Evolutionary conservation across 805 yeast genomes (phyloP), one percentile per base, ranked within the genome.

Genomic region (Barnettozyma salicaria): DNA sequence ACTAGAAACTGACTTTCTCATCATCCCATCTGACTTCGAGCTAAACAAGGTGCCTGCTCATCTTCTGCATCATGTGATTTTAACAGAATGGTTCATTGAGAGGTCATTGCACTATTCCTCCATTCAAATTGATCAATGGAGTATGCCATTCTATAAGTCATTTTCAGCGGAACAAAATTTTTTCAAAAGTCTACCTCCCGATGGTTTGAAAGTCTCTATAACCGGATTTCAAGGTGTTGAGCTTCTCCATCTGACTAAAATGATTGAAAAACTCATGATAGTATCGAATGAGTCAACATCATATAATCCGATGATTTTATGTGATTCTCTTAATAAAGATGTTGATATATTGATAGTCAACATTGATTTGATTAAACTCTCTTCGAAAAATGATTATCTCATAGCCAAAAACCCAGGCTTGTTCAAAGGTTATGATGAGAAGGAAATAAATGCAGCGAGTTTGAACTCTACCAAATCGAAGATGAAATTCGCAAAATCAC

Each of bases 31-130:
- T 6, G 35, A 42, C 26, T 49, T 32, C 19, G 39, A 48, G 3
- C 36, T 43, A 1, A 30, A 30, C 6, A 29, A 44, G 1, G 22
- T 50, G 4, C 53, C 55, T 16, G n/a, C 30, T 6, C 22, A 34
- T 14, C 35, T 20, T 6, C 44, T 43, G 6, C 33, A 53, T 25
- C 17, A 54, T 43, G 48, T 41, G 2, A 43, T 78, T 0, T 72
- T 77, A 2, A 85, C 95, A 0, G 95, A 87, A 56, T 85, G 90
- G 83, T 79, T 80, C 45, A 60, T 87, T 10, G 96, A 86, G 57
- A 63, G 95, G 40, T 73, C 83, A 18, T 63, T 85, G 17, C 79
- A 70, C 58, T 77, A 77, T 47, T 68, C 72, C 30, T 54, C 59
- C 30, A 47, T 74, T 6, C 57, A 61, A 12, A 49, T 56, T 23